Evolutionary conservation across 2,329 filamentous ascomycete species (phyloP).

Genomic region (Paecilomyces niveus): DNA sequence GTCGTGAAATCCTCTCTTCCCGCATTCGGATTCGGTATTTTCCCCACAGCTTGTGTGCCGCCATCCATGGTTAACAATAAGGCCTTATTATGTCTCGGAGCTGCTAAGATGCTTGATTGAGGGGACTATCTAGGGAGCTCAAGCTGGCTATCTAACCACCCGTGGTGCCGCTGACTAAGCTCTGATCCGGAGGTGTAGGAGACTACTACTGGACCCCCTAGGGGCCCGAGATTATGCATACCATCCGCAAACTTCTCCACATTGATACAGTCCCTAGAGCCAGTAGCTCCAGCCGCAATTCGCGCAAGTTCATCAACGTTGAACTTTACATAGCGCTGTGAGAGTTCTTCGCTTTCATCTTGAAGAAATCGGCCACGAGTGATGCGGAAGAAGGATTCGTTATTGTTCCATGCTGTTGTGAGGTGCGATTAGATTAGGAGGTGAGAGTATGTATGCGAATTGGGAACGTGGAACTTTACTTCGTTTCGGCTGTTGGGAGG

Average conservation of each 20-base stretch:
- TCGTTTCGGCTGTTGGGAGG: too few relatives aligned
- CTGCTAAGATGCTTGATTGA: too few relatives aligned
- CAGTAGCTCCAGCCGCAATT: background rate
- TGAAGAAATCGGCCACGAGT: background rate
- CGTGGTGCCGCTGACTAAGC: too few relatives aligned
- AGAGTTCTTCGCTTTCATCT: background rate
- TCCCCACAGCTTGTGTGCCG: background rate
- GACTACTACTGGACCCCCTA: too few relatives aligned
- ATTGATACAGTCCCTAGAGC: background rate
- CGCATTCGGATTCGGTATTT: background rate
- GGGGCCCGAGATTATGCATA: too few relatives aligned
- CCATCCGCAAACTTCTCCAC: background rate
- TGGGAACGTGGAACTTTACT: too few relatives aligned
- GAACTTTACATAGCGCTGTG: background rate
- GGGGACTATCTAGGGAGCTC: too few relatives aligned
- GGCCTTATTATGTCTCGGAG: background rate
- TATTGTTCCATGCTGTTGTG: background rate
- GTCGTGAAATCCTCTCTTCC: constrained; percentile 6
- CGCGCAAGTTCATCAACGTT: background rate
- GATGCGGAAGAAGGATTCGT: background rate
- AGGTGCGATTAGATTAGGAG: too few relatives aligned
- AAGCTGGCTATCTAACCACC: too few relatives aligned
- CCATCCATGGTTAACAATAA: background rate
- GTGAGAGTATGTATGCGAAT: too few relatives aligned
- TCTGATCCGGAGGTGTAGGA: too few relatives aligned